A percentile compares a stretch with the other conserved stretches of the same genome.
phyloP scores from a whole-genome alignment of 768 basidiomycete genomes.

The Psilocybe sp. region DNA sequence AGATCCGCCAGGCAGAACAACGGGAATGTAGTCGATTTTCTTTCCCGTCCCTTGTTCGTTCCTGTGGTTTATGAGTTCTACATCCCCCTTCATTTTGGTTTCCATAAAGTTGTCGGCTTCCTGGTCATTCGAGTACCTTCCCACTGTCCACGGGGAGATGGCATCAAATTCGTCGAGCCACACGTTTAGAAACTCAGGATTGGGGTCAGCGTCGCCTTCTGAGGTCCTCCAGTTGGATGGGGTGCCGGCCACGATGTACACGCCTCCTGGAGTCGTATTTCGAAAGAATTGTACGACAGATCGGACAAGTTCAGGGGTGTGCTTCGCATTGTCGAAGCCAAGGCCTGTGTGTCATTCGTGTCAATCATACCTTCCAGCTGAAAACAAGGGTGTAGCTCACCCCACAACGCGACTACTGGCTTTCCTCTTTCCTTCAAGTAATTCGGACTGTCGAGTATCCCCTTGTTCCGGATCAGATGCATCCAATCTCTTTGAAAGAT shows the following conservation, averaged over 20 bases:
- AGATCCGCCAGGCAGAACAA: slow-evolving; percentile 79
- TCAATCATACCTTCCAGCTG: slow-evolving; percentile 1
- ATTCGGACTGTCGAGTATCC: slow-evolving; percentile 65
- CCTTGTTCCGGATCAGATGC: slow-evolving; percentile 62
- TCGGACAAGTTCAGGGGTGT: slow-evolving; percentile 59
- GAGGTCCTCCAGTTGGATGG: slow-evolving; percentile 78
- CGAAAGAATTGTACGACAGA: slow-evolving; percentile 57
- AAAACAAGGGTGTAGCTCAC: slow-evolving; percentile 23
- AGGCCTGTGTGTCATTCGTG: slow-evolving; percentile 44
- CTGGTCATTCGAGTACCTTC: slow-evolving; percentile 57
- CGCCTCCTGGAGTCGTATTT: slow-evolving; percentile 65
- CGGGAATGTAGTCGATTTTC: slow-evolving; percentile 80
- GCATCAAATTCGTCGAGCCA: slow-evolving; percentile 81
- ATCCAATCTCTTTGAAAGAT: slow-evolving; percentile 72
- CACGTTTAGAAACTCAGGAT: slow-evolving; percentile 62
- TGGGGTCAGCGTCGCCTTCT: slow-evolving; percentile 63
- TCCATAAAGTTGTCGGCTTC: slow-evolving; percentile 65
- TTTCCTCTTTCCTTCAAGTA: slow-evolving; percentile 70
- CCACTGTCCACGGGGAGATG: slow-evolving; percentile 82
- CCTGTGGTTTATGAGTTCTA: slow-evolving; percentile 52
- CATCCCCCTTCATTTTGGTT: slow-evolving; percentile 61
- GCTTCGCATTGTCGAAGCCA: slow-evolving; percentile 59
- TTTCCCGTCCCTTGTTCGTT: slow-evolving; percentile 38
- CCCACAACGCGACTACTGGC: slow-evolving; percentile 77
- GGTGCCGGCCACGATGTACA: slow-evolving; percentile 68